Evolutionary conservation across 2,329 filamentous ascomycete species (phyloP).

Genomic region (Metarhizium rileyi): DNA sequence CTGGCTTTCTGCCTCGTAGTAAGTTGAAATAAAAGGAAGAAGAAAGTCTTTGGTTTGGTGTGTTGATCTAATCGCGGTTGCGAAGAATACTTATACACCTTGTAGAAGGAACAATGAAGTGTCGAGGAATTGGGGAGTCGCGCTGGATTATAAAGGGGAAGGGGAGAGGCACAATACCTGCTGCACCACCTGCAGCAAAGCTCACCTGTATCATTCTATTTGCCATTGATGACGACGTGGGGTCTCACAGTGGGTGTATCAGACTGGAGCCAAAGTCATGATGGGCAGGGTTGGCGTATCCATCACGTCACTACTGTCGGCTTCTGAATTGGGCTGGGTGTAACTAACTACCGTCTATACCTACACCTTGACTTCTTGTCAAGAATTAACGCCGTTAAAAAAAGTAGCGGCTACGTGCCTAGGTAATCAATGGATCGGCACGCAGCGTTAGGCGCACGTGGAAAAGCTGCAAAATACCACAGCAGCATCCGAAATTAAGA

Average conservation of each 20-base stretch:
- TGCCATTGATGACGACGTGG: constrained; percentile 1
- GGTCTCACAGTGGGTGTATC: background rate
- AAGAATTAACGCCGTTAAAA: background rate
- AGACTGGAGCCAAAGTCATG: background rate
- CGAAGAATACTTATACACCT: background rate
- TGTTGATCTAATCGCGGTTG: background rate
- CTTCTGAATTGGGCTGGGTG: background rate
- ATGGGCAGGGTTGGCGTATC: constrained; percentile 4
- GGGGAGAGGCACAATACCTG: no score
- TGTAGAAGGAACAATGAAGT: background rate
- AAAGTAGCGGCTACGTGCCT: background rate
- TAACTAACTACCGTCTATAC: background rate
- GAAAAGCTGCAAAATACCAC: background rate
- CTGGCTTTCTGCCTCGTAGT: background rate
- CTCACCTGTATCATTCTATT: no score
- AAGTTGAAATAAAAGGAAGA: background rate
- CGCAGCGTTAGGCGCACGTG: no score
- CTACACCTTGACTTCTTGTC: background rate
- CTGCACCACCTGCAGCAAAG: no score
- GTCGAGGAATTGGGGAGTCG: no score
- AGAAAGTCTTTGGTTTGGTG: background rate
- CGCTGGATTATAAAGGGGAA: no score
- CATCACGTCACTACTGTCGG: constrained; percentile 10
- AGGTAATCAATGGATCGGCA: background rate
- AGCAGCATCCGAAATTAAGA: background rate